Conservation (phyloP, 2,329 filamentous ascomycete species). For the Paramyrothecium roridum region DNA sequence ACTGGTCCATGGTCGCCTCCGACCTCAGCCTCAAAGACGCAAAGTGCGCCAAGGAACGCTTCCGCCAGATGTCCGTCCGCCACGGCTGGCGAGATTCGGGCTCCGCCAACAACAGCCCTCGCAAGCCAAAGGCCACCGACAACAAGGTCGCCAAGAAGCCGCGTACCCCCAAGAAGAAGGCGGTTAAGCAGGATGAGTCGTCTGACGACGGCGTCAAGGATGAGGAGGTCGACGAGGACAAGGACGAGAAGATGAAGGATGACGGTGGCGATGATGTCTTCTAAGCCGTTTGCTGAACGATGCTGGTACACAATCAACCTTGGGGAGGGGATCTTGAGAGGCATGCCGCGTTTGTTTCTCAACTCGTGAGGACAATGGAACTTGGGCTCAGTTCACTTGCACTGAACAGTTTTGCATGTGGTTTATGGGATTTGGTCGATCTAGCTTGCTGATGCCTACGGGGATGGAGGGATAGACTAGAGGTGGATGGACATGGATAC, state of each 20-base stretch:
- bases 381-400: no score
- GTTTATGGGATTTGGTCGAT: no score
- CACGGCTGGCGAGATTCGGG: conserved; percentile 33
- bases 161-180: conserved; percentile 26
- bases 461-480: no score
- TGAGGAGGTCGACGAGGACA: conserved; percentile 9
- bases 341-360: neutral
- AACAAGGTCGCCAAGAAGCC: conserved; percentile 29
- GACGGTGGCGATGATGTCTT: conserved; percentile 12
- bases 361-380: no score
- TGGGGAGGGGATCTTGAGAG: neutral
- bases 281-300: conserved; percentile 4
- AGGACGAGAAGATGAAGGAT: conserved; percentile 12
- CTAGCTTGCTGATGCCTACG: no score
- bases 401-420: no score
- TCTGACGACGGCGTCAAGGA: neutral
- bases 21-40: conserved; percentile 34
- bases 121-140: conserved; percentile 22
- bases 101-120: conserved; percentile 14
- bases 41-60: conserved; percentile 38
- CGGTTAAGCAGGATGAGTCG: conserved; percentile 21
- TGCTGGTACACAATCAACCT: neutral
- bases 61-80: conserved; percentile 35
- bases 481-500: no score
- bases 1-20: conserved; percentile 36